Percentiles rank a stretch among this genome's conserved stretches.
These are phyloP conservation scores for Zygotorulaspora sp. DNA, from an alignment of 805 yeast species.

Conservation along the genomic window DNA sequence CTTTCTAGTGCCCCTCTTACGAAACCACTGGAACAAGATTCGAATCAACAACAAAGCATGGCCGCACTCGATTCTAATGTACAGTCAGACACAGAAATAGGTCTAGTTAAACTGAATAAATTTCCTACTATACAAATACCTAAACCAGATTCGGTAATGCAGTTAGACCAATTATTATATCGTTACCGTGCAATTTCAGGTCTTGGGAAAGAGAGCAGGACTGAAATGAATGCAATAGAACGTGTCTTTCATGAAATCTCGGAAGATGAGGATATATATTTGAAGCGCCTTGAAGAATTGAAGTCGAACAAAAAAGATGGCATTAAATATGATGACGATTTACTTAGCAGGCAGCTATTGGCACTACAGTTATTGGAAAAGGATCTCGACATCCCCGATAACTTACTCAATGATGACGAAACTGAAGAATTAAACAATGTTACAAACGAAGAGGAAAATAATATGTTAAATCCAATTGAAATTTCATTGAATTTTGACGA, in stretches of 20 bases:
- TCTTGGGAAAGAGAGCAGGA: conserved; percentile 23
- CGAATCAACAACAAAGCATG: not conserved
- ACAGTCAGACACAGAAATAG: not conserved
- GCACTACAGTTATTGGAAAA: conserved; percentile 61
- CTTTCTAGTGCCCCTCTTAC: conserved; percentile 4
- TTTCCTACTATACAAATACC: conserved; percentile 21
- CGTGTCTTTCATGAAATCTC: conserved; percentile 40
- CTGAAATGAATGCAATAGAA: conserved; percentile 45
- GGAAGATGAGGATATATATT: conserved; percentile 38
- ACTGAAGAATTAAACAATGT: conserved; percentile 9
- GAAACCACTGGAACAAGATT: not conserved
- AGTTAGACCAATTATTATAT: conserved; percentile 31
- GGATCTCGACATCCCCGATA: conserved; percentile 60
- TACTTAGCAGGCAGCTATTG: conserved; percentile 54
- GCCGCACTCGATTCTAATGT: not conserved
- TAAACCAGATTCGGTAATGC: conserved; percentile 24
- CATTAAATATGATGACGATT: conserved; percentile 40
- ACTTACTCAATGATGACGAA: conserved; percentile 40
- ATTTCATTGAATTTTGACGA: conserved; percentile 30
- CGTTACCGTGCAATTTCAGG: conserved; percentile 32
- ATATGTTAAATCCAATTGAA: conserved; percentile 23
- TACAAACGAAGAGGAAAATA: not conserved
- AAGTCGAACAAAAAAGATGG: conserved; percentile 25
- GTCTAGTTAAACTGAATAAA: not conserved
- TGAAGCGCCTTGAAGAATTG: conserved; percentile 28